Evolutionary conservation across 192 early-diverging fungal genomes (phyloP), one percentile per base, ranked within the genome.

Genomic region (Backusella luteola): DNA sequence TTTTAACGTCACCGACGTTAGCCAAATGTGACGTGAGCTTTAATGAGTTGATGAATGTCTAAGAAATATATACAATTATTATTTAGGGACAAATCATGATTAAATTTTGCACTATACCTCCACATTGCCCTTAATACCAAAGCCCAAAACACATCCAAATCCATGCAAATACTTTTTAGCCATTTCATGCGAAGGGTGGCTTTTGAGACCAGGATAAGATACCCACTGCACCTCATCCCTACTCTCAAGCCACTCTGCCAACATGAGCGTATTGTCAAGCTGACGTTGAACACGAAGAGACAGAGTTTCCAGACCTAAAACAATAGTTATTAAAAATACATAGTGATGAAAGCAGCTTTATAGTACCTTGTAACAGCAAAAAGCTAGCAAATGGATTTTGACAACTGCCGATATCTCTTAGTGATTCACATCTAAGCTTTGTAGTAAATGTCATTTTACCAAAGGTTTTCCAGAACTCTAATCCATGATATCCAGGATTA

Each of bases 1-100:
- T 97, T 77, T 94, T 90, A 6, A 93, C 88, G 82, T 98, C 96
- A 63, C 96, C 96, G 23, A 98, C 94, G 73, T 98, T 98, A 63
- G 96, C 96, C 23, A 98, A 82, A 81, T 97, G 94, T 19, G 93
- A 94, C 1, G 92, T 88, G 26, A 98, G 88, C 78, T 96, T 87
- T 34, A 97, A 87, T 11, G 72, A 79, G 69, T 94, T 86, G 67
- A 98, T 92, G 76, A 98, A 97, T 14, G n/a, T 67, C 77, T 83
- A 73, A n/a, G 19, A 49, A 29, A 34, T 15, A 32, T 38, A 32
- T 39, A 66, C 9, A 8, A 19, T 19, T 29, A 34, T 9, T 52
- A 38, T 44, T 52, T 12, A 63, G 4, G 49, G 3, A 15, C 12
- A 34, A 26, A 66, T 14, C 12, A 34, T 14, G 11, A 17, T 26